Evolutionary conservation across 805 yeast species (phyloP).

Genomic region (Lipomyces yamadae): DNA sequence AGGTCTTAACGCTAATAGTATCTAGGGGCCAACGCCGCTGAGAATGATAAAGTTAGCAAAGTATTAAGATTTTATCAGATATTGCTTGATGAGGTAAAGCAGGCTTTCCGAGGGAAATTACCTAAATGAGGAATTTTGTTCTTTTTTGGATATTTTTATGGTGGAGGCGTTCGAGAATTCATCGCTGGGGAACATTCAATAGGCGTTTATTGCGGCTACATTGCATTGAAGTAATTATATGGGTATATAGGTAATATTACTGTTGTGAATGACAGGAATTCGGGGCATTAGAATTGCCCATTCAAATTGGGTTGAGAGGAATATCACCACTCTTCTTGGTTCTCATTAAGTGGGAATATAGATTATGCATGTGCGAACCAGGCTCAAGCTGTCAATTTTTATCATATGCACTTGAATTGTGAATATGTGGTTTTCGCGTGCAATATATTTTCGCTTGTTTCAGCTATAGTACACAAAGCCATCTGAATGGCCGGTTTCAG

Average conservation of each 20-base stretch:
- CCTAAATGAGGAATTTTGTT: slow-evolving; percentile 12
- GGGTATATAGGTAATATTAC: background rate
- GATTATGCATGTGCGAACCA: background rate
- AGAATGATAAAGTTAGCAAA: slow-evolving; percentile 21
- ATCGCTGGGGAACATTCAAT: background rate
- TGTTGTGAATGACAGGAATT: background rate
- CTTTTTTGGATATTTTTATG: background rate
- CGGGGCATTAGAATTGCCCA: background rate
- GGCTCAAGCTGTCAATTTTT: background rate
- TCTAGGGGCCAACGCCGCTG: slow-evolving; percentile 12
- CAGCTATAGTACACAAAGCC: no score
- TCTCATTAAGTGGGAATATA: slow-evolving; percentile 17
- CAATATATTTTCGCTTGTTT: background rate
- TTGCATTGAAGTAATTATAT: background rate
- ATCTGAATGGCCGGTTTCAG: background rate
- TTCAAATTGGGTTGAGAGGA: slow-evolving; percentile 11
- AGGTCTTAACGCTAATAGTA: background rate
- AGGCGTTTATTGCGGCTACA: background rate
- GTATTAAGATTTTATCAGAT: slow-evolving; percentile 24
- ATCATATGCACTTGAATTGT: background rate
- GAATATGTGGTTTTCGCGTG: background rate
- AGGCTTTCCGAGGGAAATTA: slow-evolving; percentile 21
- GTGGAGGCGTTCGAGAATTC: background rate
- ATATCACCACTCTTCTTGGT: background rate
- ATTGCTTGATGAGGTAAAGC: slow-evolving; percentile 28